Base-by-base conservation (phyloP, 2,329 filamentous ascomycete species). In the Trichoderma sp. region DNA sequence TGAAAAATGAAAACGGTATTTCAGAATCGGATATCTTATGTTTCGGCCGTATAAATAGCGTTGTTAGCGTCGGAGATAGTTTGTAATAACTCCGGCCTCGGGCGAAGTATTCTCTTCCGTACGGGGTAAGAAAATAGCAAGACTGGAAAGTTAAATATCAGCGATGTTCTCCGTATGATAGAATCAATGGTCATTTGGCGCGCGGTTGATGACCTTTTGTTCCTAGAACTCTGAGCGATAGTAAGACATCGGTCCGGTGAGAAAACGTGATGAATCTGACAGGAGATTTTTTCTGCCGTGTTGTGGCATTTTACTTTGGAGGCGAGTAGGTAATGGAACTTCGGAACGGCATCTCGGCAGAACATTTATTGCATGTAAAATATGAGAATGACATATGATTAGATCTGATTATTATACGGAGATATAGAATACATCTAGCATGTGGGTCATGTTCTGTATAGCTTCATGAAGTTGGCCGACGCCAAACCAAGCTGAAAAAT, bases 241-340 rank as follows among this genome's bases (percentile, higher is more conserved):
- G 39, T 34, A 51, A 51, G 28, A 26, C 28, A 43, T 43, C 28
- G 16, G 24, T 14, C n/a, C 21, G 46, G 11, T n/a, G 37, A 34
- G n/a, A 32, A 30, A 32, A 51, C 49, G 39, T n/a, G 16, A 18
- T n/a, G n/a, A n/a, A 43, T 39, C 37, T 43, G 39, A 18, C 59
- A 51, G 13, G 49, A 8, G 10, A 21, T 61, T 21, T 51, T 51
- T 18, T n/a, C 43, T 51, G 43, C n/a, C n/a, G 26, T 43, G 26
- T n/a, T 51, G 59, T 61, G 59, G 59, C 59, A 30, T 51, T 51
- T 43, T 32, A 51, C 28, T 61, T 61, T 43, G 43, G 43, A 28
- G 43, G 39, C 11, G 21, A n/a, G 49, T 51, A 51, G 28, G n/a
- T 61, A 24, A 16, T 61, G 6, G 18, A 10, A 51, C 16, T n/a